Conservation (phyloP, 2,329 filamentous ascomycete genomes). For the Stagonosporopsis cucurbitacearum region DNA sequence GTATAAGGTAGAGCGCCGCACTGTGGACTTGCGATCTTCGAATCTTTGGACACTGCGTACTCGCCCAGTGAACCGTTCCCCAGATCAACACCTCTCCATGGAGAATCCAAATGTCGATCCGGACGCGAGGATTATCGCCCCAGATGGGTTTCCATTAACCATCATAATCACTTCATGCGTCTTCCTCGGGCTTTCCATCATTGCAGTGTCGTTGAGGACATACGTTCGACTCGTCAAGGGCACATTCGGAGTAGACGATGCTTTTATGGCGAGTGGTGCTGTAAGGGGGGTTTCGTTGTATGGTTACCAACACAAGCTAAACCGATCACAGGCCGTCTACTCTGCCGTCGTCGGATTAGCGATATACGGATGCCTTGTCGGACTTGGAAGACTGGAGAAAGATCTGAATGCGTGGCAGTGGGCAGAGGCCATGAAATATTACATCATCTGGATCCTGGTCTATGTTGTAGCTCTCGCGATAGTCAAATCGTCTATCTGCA, state of each 20-base stretch:
- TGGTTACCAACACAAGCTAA: neutral
- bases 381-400: constrained; percentile 25
- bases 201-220: constrained; percentile 25
- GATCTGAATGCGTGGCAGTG: constrained; percentile 32
- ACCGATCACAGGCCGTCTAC: constrained; percentile 19
- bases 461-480: constrained; percentile 32
- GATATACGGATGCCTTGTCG: constrained; percentile 25
- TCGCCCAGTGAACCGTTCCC: constrained; percentile 4
- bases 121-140: constrained; percentile 16
- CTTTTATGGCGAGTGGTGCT: constrained; percentile 23
- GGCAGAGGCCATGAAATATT: constrained; percentile 29
- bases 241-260: constrained; percentile 27
- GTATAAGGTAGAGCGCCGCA: constrained; percentile 9
- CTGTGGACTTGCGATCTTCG: constrained; percentile 3
- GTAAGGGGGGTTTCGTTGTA: constrained; percentile 13
- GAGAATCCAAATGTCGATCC: constrained; percentile 21
- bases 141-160: constrained; percentile 26
- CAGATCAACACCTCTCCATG: constrained; percentile 9
- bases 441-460: constrained; percentile 35
- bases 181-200: constrained; percentile 24
- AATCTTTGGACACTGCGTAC: neutral
- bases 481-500: constrained; percentile 34
- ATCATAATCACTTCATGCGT: constrained; percentile 24
- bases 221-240: constrained; percentile 25
- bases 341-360: constrained; percentile 21